These are phyloP conservation scores for Cucumis cinereus DNA, from an alignment of 306 rosid species.

Conservation along the genomic window DNA sequence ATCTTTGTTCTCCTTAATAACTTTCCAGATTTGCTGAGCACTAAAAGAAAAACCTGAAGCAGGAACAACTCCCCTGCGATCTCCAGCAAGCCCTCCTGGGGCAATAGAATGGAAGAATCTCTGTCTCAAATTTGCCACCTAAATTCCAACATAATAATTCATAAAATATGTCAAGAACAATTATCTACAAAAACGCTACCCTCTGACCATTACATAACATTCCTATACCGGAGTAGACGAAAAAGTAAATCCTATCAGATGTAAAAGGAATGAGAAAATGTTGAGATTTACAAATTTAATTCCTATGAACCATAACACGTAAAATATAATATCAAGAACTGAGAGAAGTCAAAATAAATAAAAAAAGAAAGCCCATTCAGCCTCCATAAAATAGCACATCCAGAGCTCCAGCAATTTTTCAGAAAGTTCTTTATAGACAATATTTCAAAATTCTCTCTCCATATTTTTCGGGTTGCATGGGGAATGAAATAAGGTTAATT, in stretches of 20 bases:
- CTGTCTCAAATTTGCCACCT: conserved; percentile 81
- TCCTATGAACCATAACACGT: not conserved
- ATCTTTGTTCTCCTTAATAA: conserved; percentile 93
- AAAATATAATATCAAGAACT: not conserved
- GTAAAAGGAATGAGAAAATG: not conserved
- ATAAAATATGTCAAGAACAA: not conserved
- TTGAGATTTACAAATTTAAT: not conserved
- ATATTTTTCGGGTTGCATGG: not conserved
- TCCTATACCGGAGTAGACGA: not conserved
- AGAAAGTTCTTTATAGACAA: not conserved
- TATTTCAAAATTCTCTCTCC: not conserved
- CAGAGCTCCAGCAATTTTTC: not conserved
- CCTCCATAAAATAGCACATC: not conserved
- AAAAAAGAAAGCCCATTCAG: not conserved
- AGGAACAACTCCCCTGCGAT: conserved; percentile 91
- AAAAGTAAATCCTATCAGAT: not conserved
- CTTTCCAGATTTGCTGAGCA: conserved; percentile 77
- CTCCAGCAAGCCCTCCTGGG: conserved; percentile 99
- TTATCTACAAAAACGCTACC: not conserved
- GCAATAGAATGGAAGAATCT: conserved; percentile 82
- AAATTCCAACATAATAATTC: conserved; percentile 16
- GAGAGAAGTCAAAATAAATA: not conserved
- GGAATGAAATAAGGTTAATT: not conserved
- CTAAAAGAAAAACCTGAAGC: conserved; percentile 98
- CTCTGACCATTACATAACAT: not conserved